phyloP scores from a whole-genome alignment of 257 asterid genomes.

The Solanum corneliomulleri region DNA sequence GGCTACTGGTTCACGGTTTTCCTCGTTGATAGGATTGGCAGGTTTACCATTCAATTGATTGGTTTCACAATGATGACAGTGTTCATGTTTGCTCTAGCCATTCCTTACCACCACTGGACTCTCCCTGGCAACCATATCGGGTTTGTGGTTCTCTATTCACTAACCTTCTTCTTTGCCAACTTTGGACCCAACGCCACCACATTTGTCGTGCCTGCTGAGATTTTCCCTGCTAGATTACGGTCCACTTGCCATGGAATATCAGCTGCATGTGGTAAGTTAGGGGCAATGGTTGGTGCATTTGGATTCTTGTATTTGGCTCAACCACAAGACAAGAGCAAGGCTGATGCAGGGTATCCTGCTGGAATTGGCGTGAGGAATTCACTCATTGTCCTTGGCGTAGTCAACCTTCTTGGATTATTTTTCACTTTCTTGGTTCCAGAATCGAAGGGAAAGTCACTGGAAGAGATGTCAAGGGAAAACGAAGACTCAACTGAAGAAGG shows the following conservation, averaged over 20 bases:
- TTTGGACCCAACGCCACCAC: background rate
- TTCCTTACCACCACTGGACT: background rate
- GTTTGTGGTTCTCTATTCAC: background rate
- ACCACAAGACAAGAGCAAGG: constrained; percentile 28
- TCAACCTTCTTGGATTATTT: constrained; percentile 33
- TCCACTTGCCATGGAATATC: constrained; percentile 39
- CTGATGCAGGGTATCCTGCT: constrained; percentile 51
- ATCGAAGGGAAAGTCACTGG: constrained; percentile 49
- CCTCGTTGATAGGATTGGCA: background rate
- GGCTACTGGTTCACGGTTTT: constrained; percentile 36
- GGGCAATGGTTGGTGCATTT: constrained; percentile 63
- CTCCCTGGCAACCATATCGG: background rate
- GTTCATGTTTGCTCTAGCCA: background rate
- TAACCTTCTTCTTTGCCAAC: background rate
- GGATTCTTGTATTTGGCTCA: constrained; percentile 59
- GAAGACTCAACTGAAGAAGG: background rate
- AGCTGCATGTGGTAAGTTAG: constrained; percentile 54
- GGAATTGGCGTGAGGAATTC: constrained; percentile 55
- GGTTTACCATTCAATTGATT: background rate
- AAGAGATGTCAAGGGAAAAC: constrained; percentile 40
- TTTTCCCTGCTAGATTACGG: background rate
- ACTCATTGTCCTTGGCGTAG: constrained; percentile 31
- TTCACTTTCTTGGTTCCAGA: constrained; percentile 52
- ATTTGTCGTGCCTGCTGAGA: background rate
- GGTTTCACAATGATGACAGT: background rate